Base-by-base conservation (phyloP, 352 stramenopile genomes). In the Phytophthora pisi region DNA sequence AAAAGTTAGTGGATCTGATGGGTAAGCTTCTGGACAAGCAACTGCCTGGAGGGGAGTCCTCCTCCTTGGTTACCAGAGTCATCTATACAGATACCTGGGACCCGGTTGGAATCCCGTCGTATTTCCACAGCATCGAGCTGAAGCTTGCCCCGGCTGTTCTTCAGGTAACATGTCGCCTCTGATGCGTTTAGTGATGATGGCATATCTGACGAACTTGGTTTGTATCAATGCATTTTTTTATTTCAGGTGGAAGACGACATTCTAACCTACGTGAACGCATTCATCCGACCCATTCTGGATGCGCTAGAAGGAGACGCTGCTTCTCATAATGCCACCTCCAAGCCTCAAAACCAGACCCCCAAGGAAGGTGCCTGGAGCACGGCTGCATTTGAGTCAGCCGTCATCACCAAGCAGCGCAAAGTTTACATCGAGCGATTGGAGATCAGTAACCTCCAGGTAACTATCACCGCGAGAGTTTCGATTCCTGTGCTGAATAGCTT, bases 401-500 rank as follows among this genome's bases (percentile, higher is more conserved):
- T 52, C 43, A 61, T 83, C 15, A 80, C 75, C 6, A 85, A 67
- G 4, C 84, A 90, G 59, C 70, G 66, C 4, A 85, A 82, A 52
- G 52, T 94, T 0, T 96, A 80, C 63, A 85, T 95, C 42, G 78
- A 89, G 28, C 62, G 69, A 4, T 61, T 96, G 7, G 64, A 64
- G 23, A 79, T 96, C 26, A 89, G 77, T 45, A 72, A 75, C 9
- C 24, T 96, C 0, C 63, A 86, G 31, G 45, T 96, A 28, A 92
- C 78, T 3, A 75, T 96, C 60, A 95, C 88, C 0, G 88, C 88
- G 5, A 85, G 86, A 0, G 79, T 91, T n/a, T 86, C 84, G 3
- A 79, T 93, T 45, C 86, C 86, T 43, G 81, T 94, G 40, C 67
- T 96, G 10, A 93, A 91, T 57, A 93, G 86, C 59, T 86, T 96